Evolutionary conservation across 2,329 filamentous ascomycete genomes (phyloP).

Genomic region (Sporothrix variecibatus): DNA sequence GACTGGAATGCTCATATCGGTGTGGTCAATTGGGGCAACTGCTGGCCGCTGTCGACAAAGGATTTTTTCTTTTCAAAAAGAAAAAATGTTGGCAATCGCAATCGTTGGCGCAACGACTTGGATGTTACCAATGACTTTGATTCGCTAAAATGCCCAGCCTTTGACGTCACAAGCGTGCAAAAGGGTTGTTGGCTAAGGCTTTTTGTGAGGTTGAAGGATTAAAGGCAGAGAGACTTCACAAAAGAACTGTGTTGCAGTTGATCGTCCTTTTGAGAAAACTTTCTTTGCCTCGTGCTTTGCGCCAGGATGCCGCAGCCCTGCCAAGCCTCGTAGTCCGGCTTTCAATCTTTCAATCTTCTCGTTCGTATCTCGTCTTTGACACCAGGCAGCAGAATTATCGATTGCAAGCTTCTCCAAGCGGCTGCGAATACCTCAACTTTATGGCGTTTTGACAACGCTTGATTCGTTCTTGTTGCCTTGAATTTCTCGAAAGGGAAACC

Average conservation of each 20-base stretch:
- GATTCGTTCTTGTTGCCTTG: neutral
- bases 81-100: neutral
- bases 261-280: neutral
- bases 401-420: neutral
- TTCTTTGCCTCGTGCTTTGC: neutral
- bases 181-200: neutral
- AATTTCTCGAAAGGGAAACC: neutral
- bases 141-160: neutral
- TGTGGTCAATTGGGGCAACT: neutral
- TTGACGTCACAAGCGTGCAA: neutral
- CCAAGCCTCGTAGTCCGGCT: neutral
- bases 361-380: neutral
- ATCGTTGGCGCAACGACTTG: neutral
- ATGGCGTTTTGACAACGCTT: neutral
- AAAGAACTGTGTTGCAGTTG: neutral
- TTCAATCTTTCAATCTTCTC: too few relatives aligned
- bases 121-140: neutral
- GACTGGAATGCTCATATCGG: neutral
- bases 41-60: neutral
- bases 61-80: neutral
- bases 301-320: neutral
- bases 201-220: neutral
- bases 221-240: neutral
- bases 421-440: neutral
- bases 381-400: neutral